Evolutionary conservation across 73 alveolate species (phyloP).

Genomic region (Durusdinium trenchii): DNA sequence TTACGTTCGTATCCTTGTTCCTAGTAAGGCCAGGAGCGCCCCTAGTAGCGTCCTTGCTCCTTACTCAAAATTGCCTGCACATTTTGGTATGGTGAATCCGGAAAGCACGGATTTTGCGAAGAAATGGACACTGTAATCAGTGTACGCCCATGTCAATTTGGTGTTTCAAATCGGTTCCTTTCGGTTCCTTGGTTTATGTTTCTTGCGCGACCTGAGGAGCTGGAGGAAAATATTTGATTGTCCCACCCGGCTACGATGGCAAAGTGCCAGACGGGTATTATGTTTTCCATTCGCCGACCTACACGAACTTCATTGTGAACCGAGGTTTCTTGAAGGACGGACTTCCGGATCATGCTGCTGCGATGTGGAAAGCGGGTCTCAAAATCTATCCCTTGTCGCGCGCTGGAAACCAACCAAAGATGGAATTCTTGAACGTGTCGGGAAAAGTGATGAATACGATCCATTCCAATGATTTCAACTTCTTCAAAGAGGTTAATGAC

Average conservation of each 20-base stretch:
- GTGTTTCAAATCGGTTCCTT: too few species aligned
- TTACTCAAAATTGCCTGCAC: too few species aligned
- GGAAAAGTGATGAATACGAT: slow-evolving; percentile 73
- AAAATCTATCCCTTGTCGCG: slow-evolving; percentile 47
- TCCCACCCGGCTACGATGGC: slow-evolving; percentile 85
- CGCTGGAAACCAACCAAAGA: slow-evolving; percentile 48
- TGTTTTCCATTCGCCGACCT: slow-evolving; percentile 60
- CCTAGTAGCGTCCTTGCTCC: too few species aligned
- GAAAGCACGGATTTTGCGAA: too few species aligned
- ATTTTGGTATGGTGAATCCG: too few species aligned
- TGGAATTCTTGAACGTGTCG: slow-evolving; percentile 63
- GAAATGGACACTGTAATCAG: too few species aligned
- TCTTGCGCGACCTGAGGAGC: too few species aligned
- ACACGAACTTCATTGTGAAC: slow-evolving; percentile 40
- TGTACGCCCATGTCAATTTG: too few species aligned
- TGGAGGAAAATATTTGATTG: slow-evolving; percentile 30
- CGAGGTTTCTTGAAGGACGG: slow-evolving; percentile 73
- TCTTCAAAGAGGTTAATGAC: slow-evolving; percentile 48
- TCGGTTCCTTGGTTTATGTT: too few species aligned
- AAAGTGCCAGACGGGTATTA: slow-evolving; percentile 56
- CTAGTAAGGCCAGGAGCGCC: too few species aligned
- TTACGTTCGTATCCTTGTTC: too few species aligned
- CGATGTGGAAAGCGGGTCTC: slow-evolving; percentile 33
- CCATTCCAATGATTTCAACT: slow-evolving; percentile 65
- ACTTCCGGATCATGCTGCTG: slow-evolving; percentile 37